A percentile compares a stretch with the other conserved stretches of the same genome.
These are phyloP conservation scores for Monosporascus sp. DNA, from an alignment of 2,329 filamentous ascomycete species.

Conservation along the genomic window DNA sequence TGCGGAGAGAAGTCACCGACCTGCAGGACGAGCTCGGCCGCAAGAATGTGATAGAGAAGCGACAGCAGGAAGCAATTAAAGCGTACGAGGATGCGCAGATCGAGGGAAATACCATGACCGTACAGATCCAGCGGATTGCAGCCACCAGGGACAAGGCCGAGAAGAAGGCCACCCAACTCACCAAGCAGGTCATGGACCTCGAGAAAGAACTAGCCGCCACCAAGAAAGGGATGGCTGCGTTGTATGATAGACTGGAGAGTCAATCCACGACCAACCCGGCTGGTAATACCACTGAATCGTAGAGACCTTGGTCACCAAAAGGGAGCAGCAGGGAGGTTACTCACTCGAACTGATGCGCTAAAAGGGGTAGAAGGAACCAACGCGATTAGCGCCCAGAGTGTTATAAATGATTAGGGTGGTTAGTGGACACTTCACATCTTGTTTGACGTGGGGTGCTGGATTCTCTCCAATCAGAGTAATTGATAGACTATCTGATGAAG, in stretches of 20 bases:
- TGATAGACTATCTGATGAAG: too few relatives aligned
- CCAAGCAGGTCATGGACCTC: not conserved
- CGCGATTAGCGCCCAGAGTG: too few relatives aligned
- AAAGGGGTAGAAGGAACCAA: too few relatives aligned
- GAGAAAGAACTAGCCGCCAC: not conserved
- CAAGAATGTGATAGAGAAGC: slow-evolving; percentile 11
- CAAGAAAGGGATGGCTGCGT: not conserved
- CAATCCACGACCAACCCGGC: not conserved
- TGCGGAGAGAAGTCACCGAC: slow-evolving; percentile 1
- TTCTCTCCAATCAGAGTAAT: too few relatives aligned
- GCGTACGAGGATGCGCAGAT: slow-evolving; percentile 11
- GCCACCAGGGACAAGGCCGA: not conserved
- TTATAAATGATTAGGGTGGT: too few relatives aligned
- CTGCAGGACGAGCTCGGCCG: slow-evolving; percentile 7
- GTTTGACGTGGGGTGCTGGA: too few relatives aligned
- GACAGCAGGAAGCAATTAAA: slow-evolving; percentile 8
- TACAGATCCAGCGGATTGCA: slow-evolving; percentile 1
- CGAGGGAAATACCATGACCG: not conserved
- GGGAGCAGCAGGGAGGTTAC: too few relatives aligned
- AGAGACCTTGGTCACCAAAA: too few relatives aligned
- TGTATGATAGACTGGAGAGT: not conserved
- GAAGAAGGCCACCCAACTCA: not conserved
- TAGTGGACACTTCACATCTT: too few relatives aligned
- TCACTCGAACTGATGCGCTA: too few relatives aligned
- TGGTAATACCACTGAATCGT: not conserved